Percentiles rank a stretch among this genome's conserved stretches.
phyloP scores from a whole-genome alignment of 1,284 basidiomycete genomes.

The Naganishia cerealis region DNA sequence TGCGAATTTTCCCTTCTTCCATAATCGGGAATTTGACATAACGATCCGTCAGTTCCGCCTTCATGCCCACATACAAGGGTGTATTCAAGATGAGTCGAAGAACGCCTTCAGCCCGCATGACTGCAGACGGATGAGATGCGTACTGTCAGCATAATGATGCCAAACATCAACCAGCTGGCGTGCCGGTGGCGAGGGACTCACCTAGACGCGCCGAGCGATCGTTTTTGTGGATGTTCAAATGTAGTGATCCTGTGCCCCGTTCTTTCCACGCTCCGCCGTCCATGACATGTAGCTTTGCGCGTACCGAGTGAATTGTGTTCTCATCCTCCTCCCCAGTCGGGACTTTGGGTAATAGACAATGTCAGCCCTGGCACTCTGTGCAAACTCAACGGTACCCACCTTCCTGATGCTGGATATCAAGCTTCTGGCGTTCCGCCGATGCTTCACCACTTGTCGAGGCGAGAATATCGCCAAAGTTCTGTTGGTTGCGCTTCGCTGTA shows the following conservation, averaged over 20 bases:
- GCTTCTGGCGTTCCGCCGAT: constrained; percentile 53
- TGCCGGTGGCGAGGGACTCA: not conserved
- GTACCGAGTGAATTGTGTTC: constrained; percentile 75
- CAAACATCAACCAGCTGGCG: not conserved
- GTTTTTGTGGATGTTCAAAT: constrained; percentile 71
- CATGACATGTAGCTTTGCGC: constrained; percentile 79
- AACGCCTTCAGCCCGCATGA: constrained; percentile 94
- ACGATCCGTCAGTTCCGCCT: constrained; percentile 69
- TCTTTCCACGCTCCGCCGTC: constrained; percentile 79
- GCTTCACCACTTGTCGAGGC: constrained; percentile 27
- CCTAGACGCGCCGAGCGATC: constrained; percentile 23
- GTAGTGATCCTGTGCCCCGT: constrained; percentile 77
- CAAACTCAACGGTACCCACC: constrained; percentile 56
- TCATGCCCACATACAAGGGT: constrained; percentile 81
- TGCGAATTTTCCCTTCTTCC: constrained; percentile 64
- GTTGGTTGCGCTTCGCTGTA: constrained; percentile 34
- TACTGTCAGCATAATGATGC: constrained; percentile 13
- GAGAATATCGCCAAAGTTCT: constrained; percentile 47
- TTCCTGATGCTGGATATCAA: constrained; percentile 65
- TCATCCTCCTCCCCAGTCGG: constrained; percentile 91
- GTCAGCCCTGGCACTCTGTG: constrained; percentile 10
- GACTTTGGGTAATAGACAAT: constrained; percentile 57
- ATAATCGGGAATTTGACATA: constrained; percentile 76
- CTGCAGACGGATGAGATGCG: constrained; percentile 55
- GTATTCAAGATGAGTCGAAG: constrained; percentile 81